Evolutionary conservation across 148 eudicot species (phyloP).

Genomic region (Fagopyrum esculentum): DNA sequence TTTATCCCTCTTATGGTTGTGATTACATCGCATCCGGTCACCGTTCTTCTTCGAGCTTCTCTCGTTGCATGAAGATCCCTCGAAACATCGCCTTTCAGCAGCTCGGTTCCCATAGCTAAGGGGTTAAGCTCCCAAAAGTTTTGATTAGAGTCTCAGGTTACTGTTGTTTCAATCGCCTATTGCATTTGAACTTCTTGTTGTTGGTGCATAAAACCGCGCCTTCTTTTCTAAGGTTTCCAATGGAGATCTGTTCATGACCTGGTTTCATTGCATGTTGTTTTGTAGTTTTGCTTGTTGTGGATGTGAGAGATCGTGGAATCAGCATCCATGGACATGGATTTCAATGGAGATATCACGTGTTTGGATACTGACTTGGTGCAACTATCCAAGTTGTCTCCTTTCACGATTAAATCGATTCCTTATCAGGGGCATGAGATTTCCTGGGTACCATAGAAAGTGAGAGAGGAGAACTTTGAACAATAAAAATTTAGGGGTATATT

Average conservation of each 20-base stretch:
- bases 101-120: not conserved
- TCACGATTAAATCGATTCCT: slow-evolving; percentile 25
- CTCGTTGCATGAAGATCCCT: not conserved
- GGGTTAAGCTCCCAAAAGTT: not conserved
- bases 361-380: slow-evolving; percentile 31
- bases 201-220: not conserved
- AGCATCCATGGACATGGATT: slow-evolving; percentile 23
- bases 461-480: too few relatives aligned
- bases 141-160: not conserved
- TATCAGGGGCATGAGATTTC: slow-evolving; percentile 20
- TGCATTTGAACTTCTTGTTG: not conserved
- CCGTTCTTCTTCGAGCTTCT: not conserved
- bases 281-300: slow-evolving; percentile 1
- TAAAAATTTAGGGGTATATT: too few relatives aligned
- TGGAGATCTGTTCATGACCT: not conserved
- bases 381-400: slow-evolving; percentile 27
- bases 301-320: slow-evolving; percentile 2
- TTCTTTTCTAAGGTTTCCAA: not conserved
- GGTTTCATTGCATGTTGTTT: slow-evolving; percentile 8
- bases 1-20: not conserved
- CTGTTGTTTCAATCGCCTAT: not conserved
- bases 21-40: not conserved
- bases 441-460: not conserved
- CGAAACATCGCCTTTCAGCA: not conserved
- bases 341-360: slow-evolving; percentile 16